Evolutionary conservation across 441 rosid genomes (phyloP), one percentile per base, ranked within the genome.

Genomic region (Eruca vesicaria): DNA sequence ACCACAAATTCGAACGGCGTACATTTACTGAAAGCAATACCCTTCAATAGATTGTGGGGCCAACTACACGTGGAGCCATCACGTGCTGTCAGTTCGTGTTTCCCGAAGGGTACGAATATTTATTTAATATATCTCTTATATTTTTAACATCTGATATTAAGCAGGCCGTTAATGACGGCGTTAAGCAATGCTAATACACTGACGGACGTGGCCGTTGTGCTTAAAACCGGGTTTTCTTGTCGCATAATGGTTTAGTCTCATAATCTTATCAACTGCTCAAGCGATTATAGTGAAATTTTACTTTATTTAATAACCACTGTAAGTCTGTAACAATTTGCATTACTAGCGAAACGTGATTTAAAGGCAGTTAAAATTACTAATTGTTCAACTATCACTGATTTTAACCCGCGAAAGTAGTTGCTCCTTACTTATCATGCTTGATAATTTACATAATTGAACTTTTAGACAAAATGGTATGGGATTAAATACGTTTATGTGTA

Each of bases 21-120:
- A 66, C 12, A 9, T 69, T 65, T 67, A 77, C 21, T 52, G 77
- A 77, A 58, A 65, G 66, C 66, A 56, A 28, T 66, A 26, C 18
- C 28, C 72, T 64, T 71, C 71, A 35, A 71, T 50, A 56, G 59
- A 31, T 41, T 11, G 59, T 76, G 15, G 76, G 74, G 31, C 18
- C 80, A 14, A 0, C 56, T 50, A 45, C 78, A 69, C 75, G 78
- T 69, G 83, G 80, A 73, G 18, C 12, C 52, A 73, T 62, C 81
- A 78, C 81, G 78, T 78, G 81, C 71, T 78, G 78, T 78, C 81
- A 78, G 74, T 68, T 72, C 67, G 57, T 29, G 69, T 66, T 72
- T 78, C 53, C 81, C 73, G 18, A 71, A 66, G 64, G 53, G 19
- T 58, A 31, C 76, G 61, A 36, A 53, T 52, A 62, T 70, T 26